Conservation (phyloP, 1,284 basidiomycete genomes). For the Pseudozyma sp. region DNA sequence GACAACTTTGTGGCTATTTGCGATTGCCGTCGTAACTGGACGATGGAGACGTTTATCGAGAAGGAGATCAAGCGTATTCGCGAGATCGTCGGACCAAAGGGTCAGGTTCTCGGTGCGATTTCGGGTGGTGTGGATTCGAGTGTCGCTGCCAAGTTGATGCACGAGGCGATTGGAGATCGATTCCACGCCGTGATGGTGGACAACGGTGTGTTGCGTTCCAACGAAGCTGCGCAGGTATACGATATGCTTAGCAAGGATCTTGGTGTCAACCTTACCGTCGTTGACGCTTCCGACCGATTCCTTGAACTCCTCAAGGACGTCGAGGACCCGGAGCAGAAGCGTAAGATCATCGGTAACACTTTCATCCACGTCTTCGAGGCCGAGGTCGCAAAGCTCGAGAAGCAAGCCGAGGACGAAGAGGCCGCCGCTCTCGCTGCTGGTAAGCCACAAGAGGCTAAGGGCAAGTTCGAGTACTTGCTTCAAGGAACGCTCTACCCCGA, state of each 20-base stretch:
- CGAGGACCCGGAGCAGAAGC: slow-evolving; percentile 96
- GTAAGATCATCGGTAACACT: slow-evolving; percentile 98
- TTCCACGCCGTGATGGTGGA: slow-evolving; percentile 99
- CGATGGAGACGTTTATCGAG: slow-evolving; percentile 98
- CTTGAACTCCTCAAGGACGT: slow-evolving; percentile 87
- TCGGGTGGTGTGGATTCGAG: slow-evolving; percentile 98
- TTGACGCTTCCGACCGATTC: slow-evolving; percentile 95
- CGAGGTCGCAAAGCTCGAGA: slow-evolving; percentile 90
- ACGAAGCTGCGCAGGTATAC: slow-evolving; percentile 93
- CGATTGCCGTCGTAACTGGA: slow-evolving; percentile 86
- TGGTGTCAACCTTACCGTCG: slow-evolving; percentile 94
- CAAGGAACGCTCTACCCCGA: slow-evolving; percentile 99
- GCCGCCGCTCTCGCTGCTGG: slow-evolving; percentile 75
- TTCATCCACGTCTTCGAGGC: slow-evolving; percentile 98
- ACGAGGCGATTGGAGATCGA: slow-evolving; percentile 94
- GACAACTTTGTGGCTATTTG: slow-evolving; percentile 87
- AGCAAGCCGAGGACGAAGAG: slow-evolving; percentile 78
- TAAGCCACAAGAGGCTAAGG: slow-evolving; percentile 69
- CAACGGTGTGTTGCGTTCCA: slow-evolving; percentile 92
- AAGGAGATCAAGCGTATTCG: slow-evolving; percentile 96
- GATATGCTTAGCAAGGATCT: slow-evolving; percentile 93
- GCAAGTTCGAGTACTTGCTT: slow-evolving; percentile 94
- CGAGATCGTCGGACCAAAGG: slow-evolving; percentile 92
- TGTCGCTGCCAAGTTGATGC: slow-evolving; percentile 99
- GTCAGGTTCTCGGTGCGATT: slow-evolving; percentile 96